These are phyloP conservation scores for Chalciporus pseudorubinellus DNA, from an alignment of 768 basidiomycete genomes.

Conservation along the genomic window DNA sequence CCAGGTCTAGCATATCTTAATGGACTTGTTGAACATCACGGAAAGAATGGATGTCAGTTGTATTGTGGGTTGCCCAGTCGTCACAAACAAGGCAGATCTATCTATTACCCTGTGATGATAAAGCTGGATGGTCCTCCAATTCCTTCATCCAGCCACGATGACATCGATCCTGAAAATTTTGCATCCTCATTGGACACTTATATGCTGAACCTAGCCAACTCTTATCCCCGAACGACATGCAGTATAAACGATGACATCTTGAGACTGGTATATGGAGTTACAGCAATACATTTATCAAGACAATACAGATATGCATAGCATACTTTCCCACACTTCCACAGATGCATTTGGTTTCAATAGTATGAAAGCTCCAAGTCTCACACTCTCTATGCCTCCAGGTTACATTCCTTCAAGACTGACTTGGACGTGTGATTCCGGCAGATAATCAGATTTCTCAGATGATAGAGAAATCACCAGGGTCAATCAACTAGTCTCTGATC, in stretches of 20 bases:
- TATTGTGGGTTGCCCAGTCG: slow-evolving; percentile 29
- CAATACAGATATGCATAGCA: neutral
- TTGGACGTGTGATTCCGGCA: neutral
- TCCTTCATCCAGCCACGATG: slow-evolving; percentile 18
- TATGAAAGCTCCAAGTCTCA: neutral
- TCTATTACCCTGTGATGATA: too few species aligned
- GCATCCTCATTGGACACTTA: neutral
- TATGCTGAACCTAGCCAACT: neutral
- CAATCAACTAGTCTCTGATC: too few species aligned
- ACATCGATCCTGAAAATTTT: slow-evolving; percentile 20
- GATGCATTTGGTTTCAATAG: too few species aligned
- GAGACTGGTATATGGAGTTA: slow-evolving; percentile 11
- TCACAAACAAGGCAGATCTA: too few species aligned
- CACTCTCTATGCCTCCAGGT: neutral
- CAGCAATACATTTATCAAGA: neutral
- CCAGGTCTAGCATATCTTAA: slow-evolving; percentile 13
- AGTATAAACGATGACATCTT: too few species aligned
- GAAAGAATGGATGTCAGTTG: slow-evolving; percentile 33
- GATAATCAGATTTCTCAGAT: neutral
- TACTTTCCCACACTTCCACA: too few species aligned
- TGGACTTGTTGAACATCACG: slow-evolving; percentile 32
- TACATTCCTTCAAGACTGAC: neutral
- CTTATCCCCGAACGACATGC: slow-evolving; percentile 4
- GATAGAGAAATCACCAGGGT: too few species aligned
- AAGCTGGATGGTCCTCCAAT: slow-evolving; percentile 27